Evolutionary conservation across 202 grass and related monocot species (phyloP), one percentile per base, ranked within the genome.

Genomic region (Carex sylvatica): DNA sequence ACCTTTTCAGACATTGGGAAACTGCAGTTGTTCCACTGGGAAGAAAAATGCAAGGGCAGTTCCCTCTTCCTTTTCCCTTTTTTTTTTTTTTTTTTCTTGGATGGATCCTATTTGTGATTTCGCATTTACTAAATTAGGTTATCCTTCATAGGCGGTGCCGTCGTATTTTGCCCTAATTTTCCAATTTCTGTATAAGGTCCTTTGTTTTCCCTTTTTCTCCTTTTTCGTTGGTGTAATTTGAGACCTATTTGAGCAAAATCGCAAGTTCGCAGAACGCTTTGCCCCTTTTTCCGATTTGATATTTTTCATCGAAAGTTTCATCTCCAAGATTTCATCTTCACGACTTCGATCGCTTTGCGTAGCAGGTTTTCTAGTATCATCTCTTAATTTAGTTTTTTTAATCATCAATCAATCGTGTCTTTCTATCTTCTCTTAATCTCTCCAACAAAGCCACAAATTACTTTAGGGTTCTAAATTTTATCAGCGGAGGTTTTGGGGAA

Each of bases 41-140:
- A 70, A 70, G 67, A 70, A 70, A 46, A 9, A 70, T 70, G 18
- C 46, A 59, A 16, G 3, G 3, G 65, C 65, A 40, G 9, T 23
- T 70, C 1, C 10, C 44, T 2, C 36, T 40, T 40, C 6, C 36
- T 40, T 40, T 44, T 44, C 42, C 42, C 9, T 22, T 18, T 22
- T 1, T 11, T 44, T 42, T 46, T 15, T 65, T 65, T 31, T 18
- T 71, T 23, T 51, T 53, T 52, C 28, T 15, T 16, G 0, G 0
- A 2, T 26, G 18, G n/a, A 59, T 19, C 55, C 54, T 61, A 23
- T 22, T 9, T 9, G 58, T 61, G 8, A 61, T 23, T 3, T 38
- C 8, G 13, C 70, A 23, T 77, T 77, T 77, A 36, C 74, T 77
- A 77, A 77, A 77, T 77, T 59, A 77, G 53, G 28, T 9, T 15